Conservation (phyloP, 1,284 basidiomycete genomes). For the Moesziomyces parantarcticus region DNA sequence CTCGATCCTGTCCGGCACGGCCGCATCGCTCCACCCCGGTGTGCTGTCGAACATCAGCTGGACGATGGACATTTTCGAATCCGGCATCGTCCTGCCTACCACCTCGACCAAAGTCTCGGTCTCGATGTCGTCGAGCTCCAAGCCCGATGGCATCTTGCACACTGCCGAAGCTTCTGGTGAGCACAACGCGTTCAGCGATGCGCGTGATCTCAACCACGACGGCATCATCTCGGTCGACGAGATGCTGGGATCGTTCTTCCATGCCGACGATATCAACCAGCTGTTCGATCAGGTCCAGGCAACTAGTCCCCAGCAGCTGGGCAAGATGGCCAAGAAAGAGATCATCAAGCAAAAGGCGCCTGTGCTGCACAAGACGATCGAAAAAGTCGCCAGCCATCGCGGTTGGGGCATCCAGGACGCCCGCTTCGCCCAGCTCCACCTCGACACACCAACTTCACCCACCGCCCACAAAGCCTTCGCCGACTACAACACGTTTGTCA, state of each 20-base stretch:
- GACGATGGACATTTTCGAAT: conserved; percentile 32
- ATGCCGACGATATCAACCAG: conserved; percentile 18
- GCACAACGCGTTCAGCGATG: neutral
- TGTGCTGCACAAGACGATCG: conserved; percentile 36
- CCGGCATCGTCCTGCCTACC: conserved; percentile 11
- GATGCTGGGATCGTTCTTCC: conserved; percentile 36
- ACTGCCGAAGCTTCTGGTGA: neutral
- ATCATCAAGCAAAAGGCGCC: conserved; percentile 36
- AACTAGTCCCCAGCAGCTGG: neutral
- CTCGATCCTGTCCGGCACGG: conserved; percentile 14
- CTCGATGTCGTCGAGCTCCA: neutral
- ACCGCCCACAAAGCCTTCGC: conserved; percentile 14
- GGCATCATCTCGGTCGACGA: conserved; percentile 27
- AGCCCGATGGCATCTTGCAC: too few relatives aligned
- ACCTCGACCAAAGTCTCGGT: neutral
- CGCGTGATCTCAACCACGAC: conserved; percentile 14
- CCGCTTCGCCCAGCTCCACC: conserved; percentile 14
- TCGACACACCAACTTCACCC: neutral
- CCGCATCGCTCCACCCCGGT: conserved; percentile 21
- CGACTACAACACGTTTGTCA: conserved; percentile 45
- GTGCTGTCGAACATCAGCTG: conserved; percentile 18
- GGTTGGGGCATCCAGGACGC: conserved; percentile 41
- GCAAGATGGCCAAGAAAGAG: conserved; percentile 29
- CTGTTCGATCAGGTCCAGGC: conserved; percentile 19
- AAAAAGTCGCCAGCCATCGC: conserved; percentile 25